A percentile compares a stretch with the other conserved stretches of the same genome.
phyloP scores from a whole-genome alignment of 1,284 basidiomycete species.

The Hemileia vastatrix region DNA sequence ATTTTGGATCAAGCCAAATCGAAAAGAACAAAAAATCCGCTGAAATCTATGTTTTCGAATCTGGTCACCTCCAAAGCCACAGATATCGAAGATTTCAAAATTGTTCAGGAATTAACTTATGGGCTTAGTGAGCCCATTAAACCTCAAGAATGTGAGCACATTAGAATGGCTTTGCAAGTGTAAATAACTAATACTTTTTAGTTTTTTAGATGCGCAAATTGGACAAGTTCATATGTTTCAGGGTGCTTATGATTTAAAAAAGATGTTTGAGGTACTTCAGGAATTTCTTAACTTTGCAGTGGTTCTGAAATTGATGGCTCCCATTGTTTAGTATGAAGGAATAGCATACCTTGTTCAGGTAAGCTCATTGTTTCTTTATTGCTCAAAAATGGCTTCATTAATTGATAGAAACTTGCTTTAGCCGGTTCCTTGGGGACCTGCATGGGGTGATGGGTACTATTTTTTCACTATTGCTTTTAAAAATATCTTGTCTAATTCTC shows the following conservation, averaged over 20 bases:
- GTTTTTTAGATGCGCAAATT: slow-evolving; percentile 11
- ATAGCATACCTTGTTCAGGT: slow-evolving; percentile 15
- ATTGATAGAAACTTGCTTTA: not conserved
- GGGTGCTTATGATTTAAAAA: slow-evolving; percentile 11
- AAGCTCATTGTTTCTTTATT: not conserved
- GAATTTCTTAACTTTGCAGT: not conserved
- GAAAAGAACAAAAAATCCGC: no score
- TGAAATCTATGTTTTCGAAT: no score
- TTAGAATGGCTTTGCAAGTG: not conserved
- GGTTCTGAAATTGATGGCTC: not conserved
- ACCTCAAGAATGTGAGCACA: slow-evolving; percentile 15
- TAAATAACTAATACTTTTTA: not conserved
- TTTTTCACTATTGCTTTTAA: no score
- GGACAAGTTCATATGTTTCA: slow-evolving; percentile 15
- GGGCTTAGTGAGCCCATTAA: slow-evolving; percentile 5
- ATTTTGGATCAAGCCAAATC: slow-evolving; percentile 9
- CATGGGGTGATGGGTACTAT: slow-evolving; percentile 18
- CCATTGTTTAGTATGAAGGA: slow-evolving; percentile 5
- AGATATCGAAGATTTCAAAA: not conserved
- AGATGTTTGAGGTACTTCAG: slow-evolving; percentile 7
- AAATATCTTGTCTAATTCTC: not conserved
- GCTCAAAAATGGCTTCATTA: not conserved
- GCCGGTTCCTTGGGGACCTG: slow-evolving; percentile 17
- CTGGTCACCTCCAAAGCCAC: no score
- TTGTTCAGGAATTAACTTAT: slow-evolving; percentile 14